A percentile compares a stretch with the other conserved stretches of the same genome.
Evolutionary conservation across 352 stramenopile genomes (phyloP).

Genomic region (Pythium pyrilobum): DNA sequence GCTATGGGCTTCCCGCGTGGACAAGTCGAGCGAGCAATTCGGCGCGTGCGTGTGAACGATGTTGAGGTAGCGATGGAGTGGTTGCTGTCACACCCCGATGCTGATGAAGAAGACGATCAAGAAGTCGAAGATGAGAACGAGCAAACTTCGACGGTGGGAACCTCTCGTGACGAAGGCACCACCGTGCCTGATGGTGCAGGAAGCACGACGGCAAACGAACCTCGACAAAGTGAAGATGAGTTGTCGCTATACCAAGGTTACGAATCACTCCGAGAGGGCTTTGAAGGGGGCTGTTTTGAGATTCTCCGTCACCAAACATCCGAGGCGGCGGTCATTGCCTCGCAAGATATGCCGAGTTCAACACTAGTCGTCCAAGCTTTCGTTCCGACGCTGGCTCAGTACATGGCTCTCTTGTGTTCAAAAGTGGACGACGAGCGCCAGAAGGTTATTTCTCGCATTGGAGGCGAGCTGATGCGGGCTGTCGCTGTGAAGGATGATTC

Average conservation of each 20-base stretch:
- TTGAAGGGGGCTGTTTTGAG: slow-evolving; percentile 61
- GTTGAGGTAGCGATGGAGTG: slow-evolving; percentile 97
- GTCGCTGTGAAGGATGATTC: slow-evolving; percentile 26
- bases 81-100: slow-evolving; percentile 88
- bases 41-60: slow-evolving; percentile 86
- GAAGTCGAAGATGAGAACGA: slow-evolving; percentile 20
- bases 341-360: neutral
- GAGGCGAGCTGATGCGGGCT: slow-evolving; percentile 37
- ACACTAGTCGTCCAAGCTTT: slow-evolving; percentile 42
- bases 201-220: neutral
- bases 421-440: slow-evolving; percentile 53
- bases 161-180: neutral
- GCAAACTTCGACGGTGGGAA: neutral
- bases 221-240: slow-evolving; percentile 37
- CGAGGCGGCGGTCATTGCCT: neutral
- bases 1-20: slow-evolving; percentile 94
- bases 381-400: slow-evolving; percentile 57
- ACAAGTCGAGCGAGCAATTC: slow-evolving; percentile 88
- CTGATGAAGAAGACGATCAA: slow-evolving; percentile 34
- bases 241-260: slow-evolving; percentile 47
- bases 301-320: slow-evolving; percentile 45
- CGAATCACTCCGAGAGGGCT: slow-evolving; percentile 38
- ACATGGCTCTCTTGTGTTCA: slow-evolving; percentile 54
- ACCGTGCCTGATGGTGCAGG: neutral
- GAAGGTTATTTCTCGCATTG: slow-evolving; percentile 46